These are phyloP conservation scores for Pichia sporocuriosa DNA, from an alignment of 805 yeast species.

Conservation along the genomic window DNA sequence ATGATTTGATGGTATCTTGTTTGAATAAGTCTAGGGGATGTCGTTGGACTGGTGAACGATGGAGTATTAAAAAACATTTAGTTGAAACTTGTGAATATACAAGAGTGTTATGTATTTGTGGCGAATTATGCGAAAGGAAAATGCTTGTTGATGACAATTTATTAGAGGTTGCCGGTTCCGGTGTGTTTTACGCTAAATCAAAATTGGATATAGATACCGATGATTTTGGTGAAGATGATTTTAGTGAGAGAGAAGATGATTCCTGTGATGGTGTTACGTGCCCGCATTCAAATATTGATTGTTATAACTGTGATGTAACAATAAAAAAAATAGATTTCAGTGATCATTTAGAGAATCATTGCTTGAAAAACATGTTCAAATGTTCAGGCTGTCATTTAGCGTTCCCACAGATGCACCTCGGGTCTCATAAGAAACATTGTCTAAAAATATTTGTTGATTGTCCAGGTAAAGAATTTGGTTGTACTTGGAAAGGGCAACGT, in stretches of 20 bases:
- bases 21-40: constrained; percentile 50
- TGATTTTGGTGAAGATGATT: constrained; percentile 13
- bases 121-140: constrained; percentile 18
- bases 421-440: constrained; percentile 38
- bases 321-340: constrained; percentile 28
- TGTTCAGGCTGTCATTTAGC: constrained; percentile 38
- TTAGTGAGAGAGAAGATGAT: neutral
- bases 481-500: constrained; percentile 38
- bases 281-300: constrained; percentile 33
- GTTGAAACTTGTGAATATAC: constrained; percentile 34
- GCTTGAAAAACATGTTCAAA: constrained; percentile 33
- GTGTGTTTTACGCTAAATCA: constrained; percentile 34
- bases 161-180: neutral
- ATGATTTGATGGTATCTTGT: constrained; percentile 54
- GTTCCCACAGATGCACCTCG: constrained; percentile 33
- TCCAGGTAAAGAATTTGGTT: constrained; percentile 43
- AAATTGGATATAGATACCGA: constrained; percentile 34
- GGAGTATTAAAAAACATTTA: constrained; percentile 51
- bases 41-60: constrained; percentile 47
- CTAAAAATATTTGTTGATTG: constrained; percentile 35
- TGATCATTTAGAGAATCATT: constrained; percentile 34
- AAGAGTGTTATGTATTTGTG: constrained; percentile 31
- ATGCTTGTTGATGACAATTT: constrained; percentile 10
- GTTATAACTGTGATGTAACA: constrained; percentile 31
- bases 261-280: constrained; percentile 22